Conservation (phyloP, 306 rosid species). For the Rubus parviflorus region DNA sequence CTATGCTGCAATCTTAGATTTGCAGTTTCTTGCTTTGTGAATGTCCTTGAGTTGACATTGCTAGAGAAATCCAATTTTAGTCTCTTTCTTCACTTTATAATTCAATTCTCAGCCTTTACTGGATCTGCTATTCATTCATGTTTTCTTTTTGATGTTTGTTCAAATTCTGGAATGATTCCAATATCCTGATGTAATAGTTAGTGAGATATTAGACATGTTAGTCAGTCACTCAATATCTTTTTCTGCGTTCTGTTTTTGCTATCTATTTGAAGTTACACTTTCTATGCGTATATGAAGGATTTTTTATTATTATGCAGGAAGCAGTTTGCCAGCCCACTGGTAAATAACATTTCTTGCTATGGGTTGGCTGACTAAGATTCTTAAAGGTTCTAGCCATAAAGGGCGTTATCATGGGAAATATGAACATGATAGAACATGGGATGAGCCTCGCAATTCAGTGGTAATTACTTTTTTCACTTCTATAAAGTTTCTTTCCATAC, state of each 20-base stretch:
- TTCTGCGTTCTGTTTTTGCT: slow-evolving; percentile 9
- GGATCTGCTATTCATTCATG: background rate
- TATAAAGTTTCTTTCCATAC: slow-evolving; percentile 12
- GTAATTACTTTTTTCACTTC: slow-evolving; percentile 44
- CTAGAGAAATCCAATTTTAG: background rate
- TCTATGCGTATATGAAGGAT: slow-evolving; percentile 6
- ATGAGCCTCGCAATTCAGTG: slow-evolving; percentile 50
- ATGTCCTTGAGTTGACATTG: background rate
- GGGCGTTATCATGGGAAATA: slow-evolving; percentile 51
- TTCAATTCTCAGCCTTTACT: background rate
- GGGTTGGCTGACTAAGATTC: slow-evolving; percentile 82
- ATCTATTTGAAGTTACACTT: slow-evolving; percentile 17
- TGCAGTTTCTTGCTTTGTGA: background rate
- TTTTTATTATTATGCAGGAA: slow-evolving; percentile 35
- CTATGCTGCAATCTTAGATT: slow-evolving; percentile 14
- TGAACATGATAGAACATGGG: slow-evolving; percentile 56
- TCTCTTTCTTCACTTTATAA: background rate
- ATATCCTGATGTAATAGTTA: background rate
- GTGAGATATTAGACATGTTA: background rate
- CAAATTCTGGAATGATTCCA: background rate
- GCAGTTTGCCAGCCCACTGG: slow-evolving; percentile 32
- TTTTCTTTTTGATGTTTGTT: background rate
- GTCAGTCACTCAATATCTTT: slow-evolving; percentile 1
- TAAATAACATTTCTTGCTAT: slow-evolving; percentile 36
- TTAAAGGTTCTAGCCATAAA: slow-evolving; percentile 61